phyloP scores from a whole-genome alignment of 305 asterid species.

The Andrographis paniculata region DNA sequence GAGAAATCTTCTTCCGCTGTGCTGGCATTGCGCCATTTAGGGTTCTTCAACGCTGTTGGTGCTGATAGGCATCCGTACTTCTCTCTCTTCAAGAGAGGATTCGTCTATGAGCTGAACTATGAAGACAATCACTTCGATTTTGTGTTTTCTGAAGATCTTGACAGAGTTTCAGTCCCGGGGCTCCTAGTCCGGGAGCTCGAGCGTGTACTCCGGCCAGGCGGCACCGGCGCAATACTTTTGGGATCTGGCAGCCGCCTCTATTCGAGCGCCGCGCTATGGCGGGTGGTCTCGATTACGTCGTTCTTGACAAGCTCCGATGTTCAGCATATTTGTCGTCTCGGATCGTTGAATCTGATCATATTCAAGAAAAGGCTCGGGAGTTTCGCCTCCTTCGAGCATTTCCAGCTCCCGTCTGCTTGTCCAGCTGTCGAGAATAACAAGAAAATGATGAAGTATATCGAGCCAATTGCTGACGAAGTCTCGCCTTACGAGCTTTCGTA shows the following conservation, averaged over 20 bases:
- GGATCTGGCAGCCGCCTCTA: constrained; percentile 32
- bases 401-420: constrained; percentile 49
- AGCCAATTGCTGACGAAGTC: constrained; percentile 34
- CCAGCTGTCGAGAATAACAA: constrained; percentile 46
- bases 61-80: constrained; percentile 57
- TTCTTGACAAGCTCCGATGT: constrained; percentile 61
- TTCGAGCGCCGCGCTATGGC: constrained; percentile 36
- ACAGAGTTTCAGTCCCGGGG: constrained; percentile 57
- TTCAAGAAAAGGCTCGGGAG: constrained; percentile 49
- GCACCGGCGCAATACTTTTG: constrained; percentile 61
- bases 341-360: constrained; percentile 36
- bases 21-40: constrained; percentile 50
- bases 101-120: constrained; percentile 56
- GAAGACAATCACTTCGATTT: constrained; percentile 57
- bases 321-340: constrained; percentile 45
- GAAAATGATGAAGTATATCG: constrained; percentile 51
- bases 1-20: constrained; percentile 44
- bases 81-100: constrained; percentile 64
- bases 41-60: constrained; percentile 39
- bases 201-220: constrained; percentile 76
- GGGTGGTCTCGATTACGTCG: constrained; percentile 29
- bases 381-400: constrained; percentile 34
- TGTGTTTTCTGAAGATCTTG: constrained; percentile 66
- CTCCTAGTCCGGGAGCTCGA: constrained; percentile 71
- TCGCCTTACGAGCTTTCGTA: constrained; percentile 27